phyloP scores from a whole-genome alignment of 148 eudicot genomes.

The Silene latifolia region DNA sequence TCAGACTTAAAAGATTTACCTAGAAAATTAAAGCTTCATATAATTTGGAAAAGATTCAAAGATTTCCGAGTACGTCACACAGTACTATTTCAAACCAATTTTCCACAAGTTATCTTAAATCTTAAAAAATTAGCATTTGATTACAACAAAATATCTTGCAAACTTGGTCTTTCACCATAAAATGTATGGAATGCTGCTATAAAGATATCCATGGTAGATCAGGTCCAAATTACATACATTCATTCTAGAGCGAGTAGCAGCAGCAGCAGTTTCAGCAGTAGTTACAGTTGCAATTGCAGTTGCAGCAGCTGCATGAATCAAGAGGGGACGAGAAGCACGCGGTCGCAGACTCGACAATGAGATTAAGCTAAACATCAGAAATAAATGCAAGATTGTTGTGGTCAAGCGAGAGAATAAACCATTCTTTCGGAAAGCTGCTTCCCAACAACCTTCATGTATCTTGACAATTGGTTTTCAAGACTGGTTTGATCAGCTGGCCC shows the following conservation, averaged over 20 bases:
- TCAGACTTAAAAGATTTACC: background rate
- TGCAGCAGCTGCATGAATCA: background rate
- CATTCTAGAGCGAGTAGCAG: background rate
- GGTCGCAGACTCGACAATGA: background rate
- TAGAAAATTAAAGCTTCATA: background rate
- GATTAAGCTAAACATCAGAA: background rate
- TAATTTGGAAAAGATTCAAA: background rate
- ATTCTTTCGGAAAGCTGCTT: conserved; percentile 61
- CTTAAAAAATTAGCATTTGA: background rate
- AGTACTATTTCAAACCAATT: background rate
- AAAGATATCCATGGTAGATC: background rate
- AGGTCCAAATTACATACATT: background rate
- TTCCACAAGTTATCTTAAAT: background rate
- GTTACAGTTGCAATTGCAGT: background rate
- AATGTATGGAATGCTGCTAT: background rate
- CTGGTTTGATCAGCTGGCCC: conserved; percentile 27
- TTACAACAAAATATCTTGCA: background rate
- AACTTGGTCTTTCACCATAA: background rate
- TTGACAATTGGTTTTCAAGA: conserved; percentile 49
- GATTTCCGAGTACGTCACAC: background rate
- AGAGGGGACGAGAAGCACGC: background rate
- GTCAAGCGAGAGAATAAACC: conserved; percentile 55
- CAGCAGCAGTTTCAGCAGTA: background rate
- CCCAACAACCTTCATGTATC: conserved; percentile 63
- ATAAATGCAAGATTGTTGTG: background rate